These are phyloP conservation scores for Beauveria rudraprayagi DNA, from an alignment of 2,329 filamentous ascomycete genomes.

Conservation along the genomic window DNA sequence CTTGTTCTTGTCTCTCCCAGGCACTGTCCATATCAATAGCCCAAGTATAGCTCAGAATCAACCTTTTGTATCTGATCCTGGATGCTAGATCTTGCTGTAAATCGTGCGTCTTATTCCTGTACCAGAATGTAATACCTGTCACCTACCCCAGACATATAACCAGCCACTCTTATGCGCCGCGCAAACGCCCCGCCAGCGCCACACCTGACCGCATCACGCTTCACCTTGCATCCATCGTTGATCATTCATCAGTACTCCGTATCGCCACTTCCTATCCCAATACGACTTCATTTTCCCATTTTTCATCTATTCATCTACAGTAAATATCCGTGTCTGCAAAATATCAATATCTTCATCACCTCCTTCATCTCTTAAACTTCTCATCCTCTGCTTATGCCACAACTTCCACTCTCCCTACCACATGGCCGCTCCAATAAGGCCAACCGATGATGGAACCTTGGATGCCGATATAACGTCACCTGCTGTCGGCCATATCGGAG, in stretches of 20 bases:
- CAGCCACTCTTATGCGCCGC: neutral
- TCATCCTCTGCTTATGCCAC: neutral
- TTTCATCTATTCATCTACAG: neutral
- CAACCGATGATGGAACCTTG: slow-evolving; percentile 8
- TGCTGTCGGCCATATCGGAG: neutral
- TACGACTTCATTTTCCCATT: neutral
- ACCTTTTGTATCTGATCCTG: no score
- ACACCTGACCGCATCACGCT: slow-evolving; percentile 6
- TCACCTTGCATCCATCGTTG: neutral
- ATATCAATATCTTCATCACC: neutral
- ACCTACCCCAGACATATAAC: neutral
- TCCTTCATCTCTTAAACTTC: no score
- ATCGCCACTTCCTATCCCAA: neutral
- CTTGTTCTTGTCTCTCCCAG: neutral
- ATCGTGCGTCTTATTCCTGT: neutral
- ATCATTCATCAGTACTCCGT: neutral
- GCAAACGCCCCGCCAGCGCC: neutral
- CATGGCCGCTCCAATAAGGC: slow-evolving; percentile 6
- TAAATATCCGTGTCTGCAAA: neutral
- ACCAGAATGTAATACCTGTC: no score
- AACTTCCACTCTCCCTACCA: neutral
- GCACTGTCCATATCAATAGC: neutral
- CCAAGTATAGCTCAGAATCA: neutral
- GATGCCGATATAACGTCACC: neutral
- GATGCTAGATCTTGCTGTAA: neutral